Evolutionary conservation across 106 monocot genomes (phyloP).

Genomic region (Apostasia ramifera): DNA sequence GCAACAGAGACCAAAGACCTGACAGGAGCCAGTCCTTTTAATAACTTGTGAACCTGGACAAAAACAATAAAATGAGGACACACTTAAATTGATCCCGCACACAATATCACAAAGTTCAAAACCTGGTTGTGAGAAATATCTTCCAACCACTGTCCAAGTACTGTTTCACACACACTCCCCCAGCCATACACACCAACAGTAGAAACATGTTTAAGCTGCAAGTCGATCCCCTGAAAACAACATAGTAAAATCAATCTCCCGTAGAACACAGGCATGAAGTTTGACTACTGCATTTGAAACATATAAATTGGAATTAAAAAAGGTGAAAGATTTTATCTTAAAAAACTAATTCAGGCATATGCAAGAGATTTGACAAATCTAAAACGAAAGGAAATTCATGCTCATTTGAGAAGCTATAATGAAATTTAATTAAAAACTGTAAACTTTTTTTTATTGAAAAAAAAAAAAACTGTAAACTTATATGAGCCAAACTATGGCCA

Average conservation of each 20-base stretch:
- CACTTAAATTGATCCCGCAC: not conserved
- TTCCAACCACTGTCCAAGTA: conserved; percentile 90
- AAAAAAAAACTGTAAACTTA: no score
- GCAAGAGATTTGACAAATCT: no score
- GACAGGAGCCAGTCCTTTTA: conserved; percentile 87
- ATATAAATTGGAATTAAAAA: conserved; percentile 2
- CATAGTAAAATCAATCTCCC: not conserved
- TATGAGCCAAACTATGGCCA: no score
- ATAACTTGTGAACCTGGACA: conserved; percentile 77
- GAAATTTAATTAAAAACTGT: no score
- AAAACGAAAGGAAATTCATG: no score
- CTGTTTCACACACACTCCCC: conserved; percentile 69
- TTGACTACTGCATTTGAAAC: not conserved
- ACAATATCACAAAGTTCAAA: conserved; percentile 4
- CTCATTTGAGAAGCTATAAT: no score
- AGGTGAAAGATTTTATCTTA: no score
- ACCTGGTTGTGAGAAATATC: conserved; percentile 99
- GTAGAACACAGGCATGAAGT: conserved; percentile 1
- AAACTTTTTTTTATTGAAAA: no score
- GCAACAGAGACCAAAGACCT: conserved; percentile 70
- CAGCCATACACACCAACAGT: conserved; percentile 86
- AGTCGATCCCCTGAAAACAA: conserved; percentile 76
- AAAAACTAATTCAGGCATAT: no score
- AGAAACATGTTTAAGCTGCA: conserved; percentile 76
- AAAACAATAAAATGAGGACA: not conserved